Conservation (phyloP, 2,329 filamentous ascomycete genomes). For the Pestalotiopsis sp. region DNA sequence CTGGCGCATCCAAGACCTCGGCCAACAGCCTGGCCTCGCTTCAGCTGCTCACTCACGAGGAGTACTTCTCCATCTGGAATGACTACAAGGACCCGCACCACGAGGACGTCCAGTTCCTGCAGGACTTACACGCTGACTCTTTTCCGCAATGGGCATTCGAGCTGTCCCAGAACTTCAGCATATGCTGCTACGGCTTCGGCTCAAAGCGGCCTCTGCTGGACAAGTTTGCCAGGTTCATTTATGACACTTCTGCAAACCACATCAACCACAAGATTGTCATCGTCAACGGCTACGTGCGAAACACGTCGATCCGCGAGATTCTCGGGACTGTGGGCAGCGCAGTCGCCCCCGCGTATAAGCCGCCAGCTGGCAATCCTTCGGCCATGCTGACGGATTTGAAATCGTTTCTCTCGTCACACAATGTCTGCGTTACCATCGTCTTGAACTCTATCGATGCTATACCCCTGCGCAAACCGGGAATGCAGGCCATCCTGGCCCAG, state of each 20-base stretch:
- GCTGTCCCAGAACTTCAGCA: slow-evolving; percentile 80
- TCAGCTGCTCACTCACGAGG: slow-evolving; percentile 82
- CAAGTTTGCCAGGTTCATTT: slow-evolving; percentile 73
- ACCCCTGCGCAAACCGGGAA: slow-evolving; percentile 70
- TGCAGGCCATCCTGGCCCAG: slow-evolving; percentile 74
- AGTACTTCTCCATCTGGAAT: slow-evolving; percentile 77
- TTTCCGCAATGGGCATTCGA: slow-evolving; percentile 96
- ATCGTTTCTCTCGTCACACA: slow-evolving; percentile 57
- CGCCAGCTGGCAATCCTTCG: slow-evolving; percentile 64
- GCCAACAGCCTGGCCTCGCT: slow-evolving; percentile 80
- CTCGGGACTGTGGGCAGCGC: slow-evolving; percentile 70
- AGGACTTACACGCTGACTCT: slow-evolving; percentile 75
- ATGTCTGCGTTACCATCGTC: slow-evolving; percentile 64
- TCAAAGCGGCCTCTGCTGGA: slow-evolving; percentile 80
- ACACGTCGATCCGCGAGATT: slow-evolving; percentile 69
- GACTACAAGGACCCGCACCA: slow-evolving; percentile 70
- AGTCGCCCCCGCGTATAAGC: slow-evolving; percentile 52
- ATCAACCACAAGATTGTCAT: slow-evolving; percentile 69
- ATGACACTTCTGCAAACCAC: slow-evolving; percentile 44
- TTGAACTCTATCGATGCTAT: slow-evolving; percentile 87
- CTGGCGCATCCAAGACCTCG: slow-evolving; percentile 81
- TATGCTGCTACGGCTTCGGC: slow-evolving; percentile 91
- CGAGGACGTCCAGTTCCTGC: slow-evolving; percentile 70
- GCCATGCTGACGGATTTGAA: slow-evolving; percentile 71
- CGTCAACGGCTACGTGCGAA: slow-evolving; percentile 81